phyloP scores from a whole-genome alignment of 2,329 filamentous ascomycete species.

The Penicillium sp. region DNA sequence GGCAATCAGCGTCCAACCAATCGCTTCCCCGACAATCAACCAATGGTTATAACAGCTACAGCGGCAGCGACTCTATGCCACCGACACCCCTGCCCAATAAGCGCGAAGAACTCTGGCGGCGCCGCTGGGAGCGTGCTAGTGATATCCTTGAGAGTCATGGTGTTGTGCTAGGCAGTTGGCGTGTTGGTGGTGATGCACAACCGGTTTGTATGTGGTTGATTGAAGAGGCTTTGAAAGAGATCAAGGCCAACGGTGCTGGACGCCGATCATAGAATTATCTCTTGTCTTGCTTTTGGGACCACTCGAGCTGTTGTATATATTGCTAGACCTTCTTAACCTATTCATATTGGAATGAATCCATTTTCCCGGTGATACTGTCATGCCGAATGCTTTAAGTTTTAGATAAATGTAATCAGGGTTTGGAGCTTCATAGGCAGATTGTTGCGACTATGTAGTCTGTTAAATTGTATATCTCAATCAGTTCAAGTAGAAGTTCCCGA shows the following conservation, averaged over 20 bases:
- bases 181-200: conserved; percentile 47
- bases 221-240: conserved; percentile 38
- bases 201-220: conserved; percentile 47
- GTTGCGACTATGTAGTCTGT: too few species aligned
- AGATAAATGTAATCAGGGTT: background rate
- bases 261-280: background rate
- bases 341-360: background rate
- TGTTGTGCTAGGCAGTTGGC: conserved; percentile 49
- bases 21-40: conserved; percentile 19
- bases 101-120: conserved; percentile 51
- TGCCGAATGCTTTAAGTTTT: background rate
- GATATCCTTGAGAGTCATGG: conserved; percentile 44
- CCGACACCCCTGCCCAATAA: conserved; percentile 44
- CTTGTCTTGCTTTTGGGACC: background rate
- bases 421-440: too few species aligned
- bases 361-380: background rate
- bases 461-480: too few species aligned
- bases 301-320: background rate
- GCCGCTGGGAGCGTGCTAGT: conserved; percentile 49
- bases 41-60: conserved; percentile 8
- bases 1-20: conserved; percentile 25
- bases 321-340: background rate
- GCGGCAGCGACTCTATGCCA: conserved; percentile 18
- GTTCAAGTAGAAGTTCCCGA: too few species aligned
- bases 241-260: conserved; percentile 3